Conservation (phyloP, 2,329 filamentous ascomycete genomes). For the Pseudogymnoascus sp. region DNA sequence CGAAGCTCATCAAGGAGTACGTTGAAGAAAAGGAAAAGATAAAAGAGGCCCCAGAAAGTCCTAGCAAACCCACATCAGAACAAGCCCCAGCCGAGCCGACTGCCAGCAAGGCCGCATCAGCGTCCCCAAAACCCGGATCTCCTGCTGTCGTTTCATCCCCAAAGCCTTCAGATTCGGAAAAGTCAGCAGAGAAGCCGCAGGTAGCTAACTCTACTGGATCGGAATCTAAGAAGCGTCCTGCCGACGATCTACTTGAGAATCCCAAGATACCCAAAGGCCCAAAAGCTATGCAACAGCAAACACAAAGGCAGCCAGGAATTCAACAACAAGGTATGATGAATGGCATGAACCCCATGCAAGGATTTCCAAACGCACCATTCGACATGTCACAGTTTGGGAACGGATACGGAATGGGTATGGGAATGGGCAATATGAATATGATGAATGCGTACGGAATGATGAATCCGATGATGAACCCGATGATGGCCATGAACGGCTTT, state of each 20-base stretch:
- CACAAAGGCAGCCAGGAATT: constrained; percentile 31
- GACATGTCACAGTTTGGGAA: constrained; percentile 21
- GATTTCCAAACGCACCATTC: constrained; percentile 25
- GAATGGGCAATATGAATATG: constrained; percentile 22
- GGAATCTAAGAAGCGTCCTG: constrained; percentile 68
- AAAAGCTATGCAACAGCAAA: constrained; percentile 52
- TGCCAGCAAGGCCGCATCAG: constrained; percentile 31
- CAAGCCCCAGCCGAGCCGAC: constrained; percentile 23
- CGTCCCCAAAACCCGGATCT: constrained; percentile 20
- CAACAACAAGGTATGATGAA: constrained; percentile 41
- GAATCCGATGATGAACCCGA: constrained; percentile 26
- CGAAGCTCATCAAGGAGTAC: constrained; percentile 70
- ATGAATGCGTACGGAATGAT: constrained; percentile 25
- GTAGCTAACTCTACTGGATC: constrained; percentile 21
- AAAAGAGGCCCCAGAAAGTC: constrained; percentile 30
- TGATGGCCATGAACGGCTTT: constrained; percentile 32
- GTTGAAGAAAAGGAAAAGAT: constrained; percentile 46
- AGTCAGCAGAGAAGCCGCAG: constrained; percentile 28
- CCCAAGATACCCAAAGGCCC: constrained; percentile 57
- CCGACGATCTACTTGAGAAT: constrained; percentile 62
- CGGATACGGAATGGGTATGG: constrained; percentile 31
- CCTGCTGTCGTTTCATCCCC: constrained; percentile 25
- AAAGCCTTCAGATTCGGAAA: constrained; percentile 25
- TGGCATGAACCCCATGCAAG: constrained; percentile 33
- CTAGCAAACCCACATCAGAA: constrained; percentile 24